These are phyloP conservation scores for Scutellaria minor DNA, from an alignment of 257 asterid species.

Conservation along the genomic window DNA sequence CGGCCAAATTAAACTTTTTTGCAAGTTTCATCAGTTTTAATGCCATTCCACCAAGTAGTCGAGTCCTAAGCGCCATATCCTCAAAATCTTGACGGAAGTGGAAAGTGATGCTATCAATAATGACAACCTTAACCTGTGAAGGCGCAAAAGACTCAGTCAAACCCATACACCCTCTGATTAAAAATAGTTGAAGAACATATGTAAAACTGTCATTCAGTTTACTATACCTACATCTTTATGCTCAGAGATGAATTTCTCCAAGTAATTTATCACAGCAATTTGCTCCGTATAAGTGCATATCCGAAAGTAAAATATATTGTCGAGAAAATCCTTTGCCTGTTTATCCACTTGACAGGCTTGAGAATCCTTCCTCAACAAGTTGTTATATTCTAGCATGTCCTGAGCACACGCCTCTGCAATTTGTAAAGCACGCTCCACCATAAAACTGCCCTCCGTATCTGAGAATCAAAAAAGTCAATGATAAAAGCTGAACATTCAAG, in stretches of 20 bases:
- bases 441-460: slow-evolving; percentile 99
- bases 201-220: slow-evolving; percentile 6
- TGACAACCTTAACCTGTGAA: slow-evolving; percentile 77
- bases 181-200: slow-evolving; percentile 16
- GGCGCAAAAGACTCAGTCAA: slow-evolving; percentile 22
- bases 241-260: slow-evolving; percentile 80
- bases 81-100: slow-evolving; percentile 97
- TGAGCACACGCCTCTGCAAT: slow-evolving; percentile 88
- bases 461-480: slow-evolving; percentile 29
- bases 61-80: slow-evolving; percentile 93
- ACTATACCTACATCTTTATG: slow-evolving; percentile 79
- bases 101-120: slow-evolving; percentile 90
- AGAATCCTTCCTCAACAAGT: slow-evolving; percentile 55
- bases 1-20: slow-evolving; percentile 75
- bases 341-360: slow-evolving; percentile 49
- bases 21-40: slow-evolving; percentile 92
- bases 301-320: slow-evolving; percentile 83
- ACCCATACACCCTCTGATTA: slow-evolving; percentile 20
- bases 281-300: slow-evolving; percentile 90
- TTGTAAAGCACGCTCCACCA: slow-evolving; percentile 91
- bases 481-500: slow-evolving; percentile 24
- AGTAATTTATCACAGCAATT: slow-evolving; percentile 81
- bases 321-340: slow-evolving; percentile 70
- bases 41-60: slow-evolving; percentile 86
- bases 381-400: slow-evolving; percentile 79